Evolutionary conservation across 2,329 filamentous ascomycete species (phyloP).

Genomic region (Aspergillus sp.): DNA sequence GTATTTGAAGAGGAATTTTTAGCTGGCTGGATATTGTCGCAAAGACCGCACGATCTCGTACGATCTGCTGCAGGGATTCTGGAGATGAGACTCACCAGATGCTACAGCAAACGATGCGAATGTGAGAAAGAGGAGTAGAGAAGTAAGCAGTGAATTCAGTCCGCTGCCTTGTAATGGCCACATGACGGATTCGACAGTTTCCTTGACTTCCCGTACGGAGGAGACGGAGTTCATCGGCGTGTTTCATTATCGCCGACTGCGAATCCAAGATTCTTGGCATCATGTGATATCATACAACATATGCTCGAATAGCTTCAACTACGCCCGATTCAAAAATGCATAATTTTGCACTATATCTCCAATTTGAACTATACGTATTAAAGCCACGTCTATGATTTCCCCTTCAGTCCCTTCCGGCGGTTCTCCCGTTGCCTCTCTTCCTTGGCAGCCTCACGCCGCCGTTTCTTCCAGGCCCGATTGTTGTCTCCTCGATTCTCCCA

Average conservation of each 20-base stretch:
- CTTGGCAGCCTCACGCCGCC: conserved; percentile 54
- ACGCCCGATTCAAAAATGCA: no score
- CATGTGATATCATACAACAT: conserved; percentile 7
- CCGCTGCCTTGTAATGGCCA: conserved; percentile 7
- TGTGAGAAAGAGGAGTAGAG: conserved; percentile 18
- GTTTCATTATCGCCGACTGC: not conserved
- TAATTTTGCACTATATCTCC: no score
- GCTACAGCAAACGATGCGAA: conserved; percentile 25
- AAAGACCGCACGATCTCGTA: not conserved
- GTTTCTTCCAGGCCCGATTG: conserved; percentile 47
- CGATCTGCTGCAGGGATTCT: not conserved
- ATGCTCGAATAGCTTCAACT: not conserved
- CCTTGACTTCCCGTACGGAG: not conserved
- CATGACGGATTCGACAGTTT: conserved; percentile 13
- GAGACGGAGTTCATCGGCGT: not conserved
- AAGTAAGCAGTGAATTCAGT: conserved; percentile 17
- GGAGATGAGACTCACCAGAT: conserved; percentile 25
- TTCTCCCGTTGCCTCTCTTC: conserved; percentile 55
- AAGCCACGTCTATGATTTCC: conserved; percentile 18
- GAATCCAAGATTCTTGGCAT: conserved; percentile 4
- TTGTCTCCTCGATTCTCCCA: conserved; percentile 48
- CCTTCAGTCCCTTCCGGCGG: conserved; percentile 43
- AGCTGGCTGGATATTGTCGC: not conserved
- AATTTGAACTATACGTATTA: not conserved
- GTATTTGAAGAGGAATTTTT: not conserved